Conservation (phyloP, 2,329 filamentous ascomycete species). For the Neonectria sp. region DNA sequence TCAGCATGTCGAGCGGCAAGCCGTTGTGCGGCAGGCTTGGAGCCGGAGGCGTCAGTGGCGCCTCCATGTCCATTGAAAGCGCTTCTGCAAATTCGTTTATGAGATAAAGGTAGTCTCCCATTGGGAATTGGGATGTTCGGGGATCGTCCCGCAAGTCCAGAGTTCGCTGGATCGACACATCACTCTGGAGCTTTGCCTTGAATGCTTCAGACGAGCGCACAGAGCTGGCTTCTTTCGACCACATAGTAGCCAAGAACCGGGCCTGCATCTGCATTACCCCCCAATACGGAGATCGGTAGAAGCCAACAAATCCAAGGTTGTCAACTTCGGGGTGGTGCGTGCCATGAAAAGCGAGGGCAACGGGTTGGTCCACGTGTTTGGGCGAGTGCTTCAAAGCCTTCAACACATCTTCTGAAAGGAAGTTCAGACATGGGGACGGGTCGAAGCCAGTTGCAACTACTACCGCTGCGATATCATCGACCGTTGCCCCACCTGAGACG, state of each 20-base stretch:
- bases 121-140: slow-evolving; percentile 80
- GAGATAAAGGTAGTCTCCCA: slow-evolving; percentile 84
- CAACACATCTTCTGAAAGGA: slow-evolving; percentile 71
- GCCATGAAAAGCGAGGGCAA: slow-evolving; percentile 78
- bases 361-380: slow-evolving; percentile 68
- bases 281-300: slow-evolving; percentile 90
- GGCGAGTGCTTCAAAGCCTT: slow-evolving; percentile 71
- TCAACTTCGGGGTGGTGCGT: slow-evolving; percentile 74
- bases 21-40: slow-evolving; percentile 57
- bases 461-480: slow-evolving; percentile 75
- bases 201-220: slow-evolving; percentile 50
- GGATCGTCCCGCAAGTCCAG: slow-evolving; percentile 66
- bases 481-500: slow-evolving; percentile 47
- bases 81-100: slow-evolving; percentile 79
- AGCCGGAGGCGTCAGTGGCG: slow-evolving; percentile 44
- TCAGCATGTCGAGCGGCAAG: slow-evolving; percentile 67
- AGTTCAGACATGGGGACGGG: slow-evolving; percentile 74
- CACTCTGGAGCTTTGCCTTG: slow-evolving; percentile 58
- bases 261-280: slow-evolving; percentile 91
- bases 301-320: slow-evolving; percentile 83
- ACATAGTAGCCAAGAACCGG: slow-evolving; percentile 74
- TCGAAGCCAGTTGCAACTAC: slow-evolving; percentile 85
- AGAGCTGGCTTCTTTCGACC: slow-evolving; percentile 57
- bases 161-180: slow-evolving; percentile 62
- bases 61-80: slow-evolving; percentile 65